Evolutionary conservation across 2,329 filamentous ascomycete genomes (phyloP), one percentile per base, ranked within the genome.

Genomic region (Colletotrichum siamense): DNA sequence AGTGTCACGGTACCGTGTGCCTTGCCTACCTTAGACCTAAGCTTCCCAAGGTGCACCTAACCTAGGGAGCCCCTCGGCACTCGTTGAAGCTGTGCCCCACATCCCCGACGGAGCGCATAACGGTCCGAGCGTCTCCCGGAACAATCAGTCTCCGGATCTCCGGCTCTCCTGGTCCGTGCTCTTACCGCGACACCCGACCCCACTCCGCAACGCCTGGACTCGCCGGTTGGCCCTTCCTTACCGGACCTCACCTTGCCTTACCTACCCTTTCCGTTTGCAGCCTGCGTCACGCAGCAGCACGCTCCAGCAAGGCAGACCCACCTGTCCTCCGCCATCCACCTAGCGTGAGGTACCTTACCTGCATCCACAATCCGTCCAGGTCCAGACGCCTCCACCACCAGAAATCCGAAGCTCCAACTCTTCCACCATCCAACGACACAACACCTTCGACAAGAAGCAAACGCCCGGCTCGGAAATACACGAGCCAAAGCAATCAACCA

Each of bases 191-290:
- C 32, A 44, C 39, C 69, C 63, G 63, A 73, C 69, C 39, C 73
- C 73, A 75, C 73, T 22, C 39, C 69, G 69, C 26, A 28, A 18
- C 52, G 59, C 55, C 62, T 62, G 34, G 62, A 26, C 62, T 62
- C 28, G 24, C 72, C 61, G 28, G 67, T 61, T 62, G 72, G 68
- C 28, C 49, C 34, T 34, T 34, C 61, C 28, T 61, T 49, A 61
- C 72, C 61, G 67, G 9, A 34, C 72, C 34, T 68, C 57, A 63
- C 71, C 65, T 72, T 39, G 12, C 71, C 71, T 70, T 39, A 69
- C 66, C 52, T 66, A 8, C 61, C 34, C 49, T 57, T 57, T 59
- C 69, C 34, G 62, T 62, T 67, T 57, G 55, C 73, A 59, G 69
- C n/a, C 36, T 65, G 49, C 72, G 73, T 75, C 61, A 70, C 71